phyloP scores from a whole-genome alignment of 2,329 filamentous ascomycete genomes.

The Neofusicoccum sp. region DNA sequence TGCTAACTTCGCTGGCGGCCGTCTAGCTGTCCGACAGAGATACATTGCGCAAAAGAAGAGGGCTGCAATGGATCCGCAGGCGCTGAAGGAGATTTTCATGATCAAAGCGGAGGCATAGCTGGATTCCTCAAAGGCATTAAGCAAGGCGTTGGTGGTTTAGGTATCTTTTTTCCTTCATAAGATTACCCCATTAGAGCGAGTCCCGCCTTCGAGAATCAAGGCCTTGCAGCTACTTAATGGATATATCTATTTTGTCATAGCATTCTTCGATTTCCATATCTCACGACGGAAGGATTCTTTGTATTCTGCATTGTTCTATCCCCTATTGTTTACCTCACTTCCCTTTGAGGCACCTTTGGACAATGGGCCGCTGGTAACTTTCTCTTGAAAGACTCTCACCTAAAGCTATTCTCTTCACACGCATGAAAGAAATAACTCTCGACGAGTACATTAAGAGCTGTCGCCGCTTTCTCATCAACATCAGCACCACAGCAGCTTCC shows the following conservation, averaged over 20 bases:
- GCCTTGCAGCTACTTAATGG: background rate
- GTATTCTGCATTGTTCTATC: no score
- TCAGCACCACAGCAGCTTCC: background rate
- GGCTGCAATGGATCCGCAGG: constrained; percentile 78
- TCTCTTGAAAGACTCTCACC: background rate
- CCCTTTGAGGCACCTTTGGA: background rate
- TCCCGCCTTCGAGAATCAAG: background rate
- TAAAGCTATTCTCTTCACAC: background rate
- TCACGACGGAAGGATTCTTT: no score
- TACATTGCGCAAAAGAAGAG: constrained; percentile 88
- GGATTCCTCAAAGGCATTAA: constrained; percentile 1
- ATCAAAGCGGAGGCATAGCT: constrained; percentile 52
- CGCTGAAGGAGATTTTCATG: constrained; percentile 85
- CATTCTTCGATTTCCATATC: no score
- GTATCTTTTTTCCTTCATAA: background rate
- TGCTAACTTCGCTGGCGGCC: constrained; percentile 51
- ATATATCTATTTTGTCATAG: no score
- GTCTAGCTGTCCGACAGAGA: constrained; percentile 75
- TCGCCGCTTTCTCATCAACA: background rate
- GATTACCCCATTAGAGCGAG: background rate
- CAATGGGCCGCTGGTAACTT: background rate
- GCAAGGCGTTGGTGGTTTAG: constrained; percentile 21
- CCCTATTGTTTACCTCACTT: background rate
- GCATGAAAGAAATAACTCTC: background rate
- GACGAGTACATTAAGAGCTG: background rate